Percentiles rank a stretch among this genome's conserved stretches.
phyloP scores from a whole-genome alignment of 257 asterid species.

The Forsythia suspensa region DNA sequence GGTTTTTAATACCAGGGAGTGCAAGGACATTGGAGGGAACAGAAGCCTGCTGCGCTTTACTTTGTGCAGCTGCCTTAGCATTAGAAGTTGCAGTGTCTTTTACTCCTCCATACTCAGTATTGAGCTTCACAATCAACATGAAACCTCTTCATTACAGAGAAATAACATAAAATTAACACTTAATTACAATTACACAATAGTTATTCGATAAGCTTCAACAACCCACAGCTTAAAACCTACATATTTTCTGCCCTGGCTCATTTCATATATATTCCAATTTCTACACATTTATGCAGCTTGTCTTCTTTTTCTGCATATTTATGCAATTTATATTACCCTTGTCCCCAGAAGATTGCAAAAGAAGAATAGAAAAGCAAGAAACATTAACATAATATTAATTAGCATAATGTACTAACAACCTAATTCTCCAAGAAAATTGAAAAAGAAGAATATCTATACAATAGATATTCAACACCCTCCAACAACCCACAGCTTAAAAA shows the following conservation, averaged over 20 bases:
- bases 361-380: neutral
- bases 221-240: neutral
- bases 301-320: neutral
- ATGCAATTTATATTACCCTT: neutral
- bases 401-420: neutral
- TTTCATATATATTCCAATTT: neutral
- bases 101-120: conserved; percentile 63
- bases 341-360: neutral
- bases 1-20: conserved; percentile 67
- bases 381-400: neutral
- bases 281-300: neutral
- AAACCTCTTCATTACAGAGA: conserved; percentile 5
- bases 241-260: neutral
- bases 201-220: neutral
- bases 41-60: conserved; percentile 49
- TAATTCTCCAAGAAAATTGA: neutral
- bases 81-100: conserved; percentile 29
- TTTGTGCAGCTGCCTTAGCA: conserved; percentile 38
- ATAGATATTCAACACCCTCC: neutral
- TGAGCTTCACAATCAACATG: conserved; percentile 44
- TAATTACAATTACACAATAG: neutral
- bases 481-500: neutral
- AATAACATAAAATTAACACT: neutral
- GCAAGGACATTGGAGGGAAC: conserved; percentile 62
- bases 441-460: neutral